phyloP scores from a whole-genome alignment of 2,329 filamentous ascomycete species.

The Hymenoscyphus linearis region DNA sequence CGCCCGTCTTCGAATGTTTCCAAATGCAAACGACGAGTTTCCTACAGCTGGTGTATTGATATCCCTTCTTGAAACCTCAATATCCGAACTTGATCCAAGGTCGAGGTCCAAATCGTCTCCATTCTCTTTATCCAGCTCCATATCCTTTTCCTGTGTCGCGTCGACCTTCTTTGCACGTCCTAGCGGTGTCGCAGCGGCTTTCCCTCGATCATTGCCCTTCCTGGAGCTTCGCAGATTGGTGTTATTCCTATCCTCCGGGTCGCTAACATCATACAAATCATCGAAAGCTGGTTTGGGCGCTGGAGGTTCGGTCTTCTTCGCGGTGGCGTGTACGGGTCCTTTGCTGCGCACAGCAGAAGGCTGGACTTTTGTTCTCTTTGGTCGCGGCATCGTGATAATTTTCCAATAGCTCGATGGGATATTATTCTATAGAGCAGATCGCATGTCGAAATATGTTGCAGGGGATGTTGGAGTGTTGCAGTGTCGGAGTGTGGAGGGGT shows the following conservation, averaged over 20 bases:
- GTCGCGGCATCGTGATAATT: slow-evolving; percentile 29
- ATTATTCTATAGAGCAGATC: neutral
- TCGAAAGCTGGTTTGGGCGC: slow-evolving; percentile 18
- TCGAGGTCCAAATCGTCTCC: slow-evolving; percentile 14
- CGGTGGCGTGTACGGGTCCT: slow-evolving; percentile 10
- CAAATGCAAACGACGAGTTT: slow-evolving; percentile 41
- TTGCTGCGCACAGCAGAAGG: slow-evolving; percentile 25
- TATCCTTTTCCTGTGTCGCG: slow-evolving; percentile 1
- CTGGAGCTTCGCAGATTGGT: slow-evolving; percentile 16
- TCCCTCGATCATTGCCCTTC: slow-evolving; percentile 19
- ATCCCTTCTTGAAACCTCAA: slow-evolving; percentile 29
- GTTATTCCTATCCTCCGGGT: slow-evolving; percentile 20
- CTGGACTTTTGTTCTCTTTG: slow-evolving; percentile 32
- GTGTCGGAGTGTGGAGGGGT: neutral
- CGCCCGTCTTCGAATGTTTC: slow-evolving; percentile 51
- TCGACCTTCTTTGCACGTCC: neutral
- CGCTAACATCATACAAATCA: slow-evolving; percentile 31
- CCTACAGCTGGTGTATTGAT: slow-evolving; percentile 21
- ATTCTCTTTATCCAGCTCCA: slow-evolving; percentile 1
- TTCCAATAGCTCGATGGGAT: neutral
- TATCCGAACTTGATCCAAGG: slow-evolving; percentile 25
- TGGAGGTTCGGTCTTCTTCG: slow-evolving; percentile 5
- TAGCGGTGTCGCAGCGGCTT: slow-evolving; percentile 7
- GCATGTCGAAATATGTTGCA: neutral
- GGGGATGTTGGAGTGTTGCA: neutral